Percentiles rank a stretch among this genome's conserved stretches.
These are phyloP conservation scores for Pestalotiopsis sp. DNA, from an alignment of 2,329 filamentous ascomycete species.

Conservation along the genomic window DNA sequence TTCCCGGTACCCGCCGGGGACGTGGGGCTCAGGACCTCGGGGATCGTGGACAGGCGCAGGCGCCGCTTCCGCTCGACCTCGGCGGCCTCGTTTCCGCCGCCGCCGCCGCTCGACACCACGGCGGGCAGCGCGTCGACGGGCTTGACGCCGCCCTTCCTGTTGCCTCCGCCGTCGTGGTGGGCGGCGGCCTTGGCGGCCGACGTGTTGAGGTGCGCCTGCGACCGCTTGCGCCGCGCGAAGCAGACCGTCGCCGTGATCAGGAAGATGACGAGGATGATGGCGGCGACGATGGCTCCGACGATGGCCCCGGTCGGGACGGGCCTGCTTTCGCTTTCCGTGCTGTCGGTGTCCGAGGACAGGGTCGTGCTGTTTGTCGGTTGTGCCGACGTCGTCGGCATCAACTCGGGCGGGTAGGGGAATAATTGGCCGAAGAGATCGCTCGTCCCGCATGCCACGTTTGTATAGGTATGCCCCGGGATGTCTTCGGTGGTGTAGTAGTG, in stretches of 20 bases:
- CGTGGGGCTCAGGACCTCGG: constrained; percentile 4
- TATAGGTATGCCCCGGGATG: constrained; percentile 24
- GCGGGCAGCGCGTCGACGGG: not conserved
- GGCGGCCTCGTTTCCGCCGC: not conserved
- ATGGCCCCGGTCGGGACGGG: constrained; percentile 21
- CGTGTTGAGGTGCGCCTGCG: not conserved
- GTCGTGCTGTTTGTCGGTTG: not conserved
- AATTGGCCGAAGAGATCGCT: constrained; percentile 26
- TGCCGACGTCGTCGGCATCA: constrained; percentile 19
- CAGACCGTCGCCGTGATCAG: constrained; percentile 17
- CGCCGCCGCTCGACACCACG: not conserved
- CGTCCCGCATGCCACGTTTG: constrained; percentile 27
- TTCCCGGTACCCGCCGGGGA: not conserved
- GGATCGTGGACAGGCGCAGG: constrained; percentile 14
- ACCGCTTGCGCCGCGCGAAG: constrained; percentile 17
- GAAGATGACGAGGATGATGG: constrained; percentile 21
- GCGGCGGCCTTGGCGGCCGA: not conserved
- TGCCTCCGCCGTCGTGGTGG: not conserved
- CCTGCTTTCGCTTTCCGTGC: not conserved
- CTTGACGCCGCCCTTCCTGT: not conserved
- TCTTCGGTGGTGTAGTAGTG: constrained; percentile 26
- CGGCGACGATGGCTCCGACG: constrained; percentile 23
- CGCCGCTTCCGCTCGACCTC: constrained; percentile 11
- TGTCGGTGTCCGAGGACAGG: not conserved
- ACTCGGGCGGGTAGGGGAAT: constrained; percentile 28